Evolutionary conservation across 257 asterid species (phyloP), one percentile per base, ranked within the genome.

Genomic region (Perilla frutescens): DNA sequence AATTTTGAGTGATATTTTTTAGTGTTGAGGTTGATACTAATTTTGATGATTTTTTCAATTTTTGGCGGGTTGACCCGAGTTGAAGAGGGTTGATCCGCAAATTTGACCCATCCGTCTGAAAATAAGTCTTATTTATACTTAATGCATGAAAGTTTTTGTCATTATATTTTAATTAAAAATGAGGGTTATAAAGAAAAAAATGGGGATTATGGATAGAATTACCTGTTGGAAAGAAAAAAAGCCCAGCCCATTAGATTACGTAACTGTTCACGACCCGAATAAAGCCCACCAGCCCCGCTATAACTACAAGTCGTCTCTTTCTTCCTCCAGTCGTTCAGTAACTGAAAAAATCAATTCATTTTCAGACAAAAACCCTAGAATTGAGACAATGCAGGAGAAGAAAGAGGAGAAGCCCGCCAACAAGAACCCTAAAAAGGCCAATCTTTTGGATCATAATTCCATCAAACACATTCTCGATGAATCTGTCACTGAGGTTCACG

Each of bases 401-500:
- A 79, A 74, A 53, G 79, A 57, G 78, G 79, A 77, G 79, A 80
- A 62, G 68, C 82, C 79, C 62, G 47, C 77, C 68, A 83, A 73
- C 66, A 84, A 80, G 70, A 84, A 31, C 72, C 82, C 89, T 0
- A 90, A 86, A 55, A 91, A 90, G 81, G 77, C 90, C 26, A 95
- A 95, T 83, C 92, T 91, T 0, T 79, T 91, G 82, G 96, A 95
- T 74, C 98, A 95, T 66, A 83, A 85, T 67, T 91, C 98, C 45
- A 83, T 95, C 90, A 95, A 93, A 61, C 86, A 85, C 83, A 49
- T 90, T 55, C 96, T 92, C 48, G 99, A 95, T 75, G 98, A 95
- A 41, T 88, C 98, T 7, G 97, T 86, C 32, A 74, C 89, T 45
- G 97, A 95, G 97, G 99, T 94, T 47, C 29, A 6, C 54, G 8